A percentile compares a stretch with the other conserved stretches of the same genome.
Conservation (phyloP, 148 eudicot species). For the Silene conica region DNA sequence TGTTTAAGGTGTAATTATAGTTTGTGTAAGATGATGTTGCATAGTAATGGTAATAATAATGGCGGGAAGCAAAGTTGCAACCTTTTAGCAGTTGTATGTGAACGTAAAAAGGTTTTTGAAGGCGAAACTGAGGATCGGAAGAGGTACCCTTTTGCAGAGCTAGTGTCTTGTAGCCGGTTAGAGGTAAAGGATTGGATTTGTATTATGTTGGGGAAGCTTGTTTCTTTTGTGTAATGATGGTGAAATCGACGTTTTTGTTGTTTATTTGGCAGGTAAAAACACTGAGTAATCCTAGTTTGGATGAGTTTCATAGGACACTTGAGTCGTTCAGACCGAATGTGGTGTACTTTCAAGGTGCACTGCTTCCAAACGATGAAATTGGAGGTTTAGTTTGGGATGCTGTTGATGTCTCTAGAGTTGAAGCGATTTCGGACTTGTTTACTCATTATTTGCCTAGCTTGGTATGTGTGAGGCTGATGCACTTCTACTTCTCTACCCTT, state of each 20-base stretch:
- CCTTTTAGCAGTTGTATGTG: constrained; percentile 66
- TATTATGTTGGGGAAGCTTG: neutral
- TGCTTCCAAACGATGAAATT: constrained; percentile 56
- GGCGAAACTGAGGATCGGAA: constrained; percentile 25
- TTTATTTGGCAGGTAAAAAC: constrained; percentile 50
- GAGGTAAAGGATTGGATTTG: constrained; percentile 40
- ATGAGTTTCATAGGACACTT: constrained; percentile 54
- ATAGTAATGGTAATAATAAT: constrained; percentile 39
- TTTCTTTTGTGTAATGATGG: constrained; percentile 2
- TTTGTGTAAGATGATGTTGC: constrained; percentile 45
- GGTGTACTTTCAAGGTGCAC: constrained; percentile 76
- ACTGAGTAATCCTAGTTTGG: constrained; percentile 53
- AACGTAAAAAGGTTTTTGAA: constrained; percentile 30
- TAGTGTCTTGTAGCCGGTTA: constrained; percentile 64
- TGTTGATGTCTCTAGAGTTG: constrained; percentile 45
- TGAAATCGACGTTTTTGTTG: neutral
- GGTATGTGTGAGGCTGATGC: constrained; percentile 46
- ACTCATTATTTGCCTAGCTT: constrained; percentile 58
- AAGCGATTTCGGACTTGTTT: constrained; percentile 53
- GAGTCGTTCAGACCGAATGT: constrained; percentile 60
- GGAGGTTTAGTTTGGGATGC: constrained; percentile 70
- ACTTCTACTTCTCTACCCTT: neutral
- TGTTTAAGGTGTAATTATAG: constrained; percentile 1
- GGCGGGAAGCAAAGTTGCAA: constrained; percentile 67
- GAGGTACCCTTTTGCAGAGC: constrained; percentile 59